Evolutionary conservation across 2,329 filamentous ascomycete genomes (phyloP), one percentile per base, ranked within the genome.

Genomic region (Exophiala lecanii-corni): DNA sequence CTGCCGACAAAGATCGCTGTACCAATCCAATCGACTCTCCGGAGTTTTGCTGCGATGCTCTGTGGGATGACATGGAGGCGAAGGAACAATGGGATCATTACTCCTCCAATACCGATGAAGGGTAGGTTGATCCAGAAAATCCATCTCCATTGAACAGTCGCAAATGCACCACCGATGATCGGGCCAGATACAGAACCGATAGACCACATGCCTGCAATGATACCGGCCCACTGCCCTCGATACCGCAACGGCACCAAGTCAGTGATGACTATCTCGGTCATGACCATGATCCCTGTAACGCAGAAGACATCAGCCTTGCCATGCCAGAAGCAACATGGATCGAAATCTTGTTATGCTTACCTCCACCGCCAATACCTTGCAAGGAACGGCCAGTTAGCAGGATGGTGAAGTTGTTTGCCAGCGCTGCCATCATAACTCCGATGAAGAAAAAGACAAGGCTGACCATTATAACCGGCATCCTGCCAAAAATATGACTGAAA

Each of bases 41-140:
- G 63, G 3, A 78, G 60, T 51, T 79, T 79, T 19, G 64, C 57
- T 1, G 62, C 16, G 38, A 78, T 61, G n/a, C 66, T 66, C 34
- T 64, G 67, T 1, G 72, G 69, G 5, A 71, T 58, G 39, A 69
- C 63, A 41, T 72, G 67, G 33, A 79, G 65, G n/a, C 70, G 67
- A 10, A 81, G 62, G 60, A 78, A 80, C 17, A 79, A 32, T 0
- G 70, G 61, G 12, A 76, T 62, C 50, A 77, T 59, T 26, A 71
- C 51, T 12, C 65, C 59, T 2, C 70, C 72, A n/a, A 77, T 44
- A 2, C 63, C 74, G 20, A 72, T 66, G 54, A 81, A 73, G 2
- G 78, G 77, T 2, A 81, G 61, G 51, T 82, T 83, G 53, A 81
- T 69, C 70, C 74, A 84, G 56, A 82, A 81, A 36, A 83, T 74